A percentile compares a stretch with the other conserved stretches of the same genome.
Evolutionary conservation across 371 early-diverging fungal genomes (phyloP).

Genomic region (Parasitella parasitica): DNA sequence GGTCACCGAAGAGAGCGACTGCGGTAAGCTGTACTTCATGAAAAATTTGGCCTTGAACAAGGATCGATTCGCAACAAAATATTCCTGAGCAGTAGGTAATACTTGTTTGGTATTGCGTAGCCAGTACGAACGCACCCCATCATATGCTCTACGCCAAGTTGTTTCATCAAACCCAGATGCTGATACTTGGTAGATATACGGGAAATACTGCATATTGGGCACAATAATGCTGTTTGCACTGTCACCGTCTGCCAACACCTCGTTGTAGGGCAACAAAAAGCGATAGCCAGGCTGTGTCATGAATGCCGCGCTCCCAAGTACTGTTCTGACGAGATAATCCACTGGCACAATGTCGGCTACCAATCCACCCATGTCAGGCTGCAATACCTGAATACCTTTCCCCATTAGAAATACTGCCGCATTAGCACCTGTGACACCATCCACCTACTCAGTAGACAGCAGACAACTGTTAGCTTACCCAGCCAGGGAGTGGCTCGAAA

Average conservation of each 20-base stretch:
- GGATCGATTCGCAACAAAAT: constrained; percentile 40
- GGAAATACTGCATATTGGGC: constrained; percentile 37
- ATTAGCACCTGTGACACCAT: constrained; percentile 62
- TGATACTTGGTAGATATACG: constrained; percentile 44
- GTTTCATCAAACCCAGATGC: constrained; percentile 17
- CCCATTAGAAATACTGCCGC: constrained; percentile 38
- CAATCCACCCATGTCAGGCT: constrained; percentile 34
- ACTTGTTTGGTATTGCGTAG: constrained; percentile 33
- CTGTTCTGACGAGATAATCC: constrained; percentile 42
- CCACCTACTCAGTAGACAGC: too few relatives aligned
- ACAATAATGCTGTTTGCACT: constrained; percentile 22
- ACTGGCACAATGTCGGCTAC: constrained; percentile 60
- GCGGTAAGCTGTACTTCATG: constrained; percentile 39
- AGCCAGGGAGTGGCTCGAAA: constrained; percentile 59
- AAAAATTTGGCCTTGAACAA: constrained; percentile 42
- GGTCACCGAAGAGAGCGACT: constrained; percentile 33
- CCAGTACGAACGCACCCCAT: constrained; percentile 43
- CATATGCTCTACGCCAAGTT: constrained; percentile 40
- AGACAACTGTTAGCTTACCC: too few relatives aligned
- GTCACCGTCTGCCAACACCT: constrained; percentile 26
- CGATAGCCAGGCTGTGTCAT: constrained; percentile 33
- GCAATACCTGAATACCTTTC: constrained; percentile 39
- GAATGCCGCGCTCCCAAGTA: constrained; percentile 35
- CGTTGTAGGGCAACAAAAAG: constrained; percentile 48
- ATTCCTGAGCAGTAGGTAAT: constrained; percentile 35